phyloP scores from a whole-genome alignment of 73 alveolate species.

The Tetrahymena elliotti region DNA sequence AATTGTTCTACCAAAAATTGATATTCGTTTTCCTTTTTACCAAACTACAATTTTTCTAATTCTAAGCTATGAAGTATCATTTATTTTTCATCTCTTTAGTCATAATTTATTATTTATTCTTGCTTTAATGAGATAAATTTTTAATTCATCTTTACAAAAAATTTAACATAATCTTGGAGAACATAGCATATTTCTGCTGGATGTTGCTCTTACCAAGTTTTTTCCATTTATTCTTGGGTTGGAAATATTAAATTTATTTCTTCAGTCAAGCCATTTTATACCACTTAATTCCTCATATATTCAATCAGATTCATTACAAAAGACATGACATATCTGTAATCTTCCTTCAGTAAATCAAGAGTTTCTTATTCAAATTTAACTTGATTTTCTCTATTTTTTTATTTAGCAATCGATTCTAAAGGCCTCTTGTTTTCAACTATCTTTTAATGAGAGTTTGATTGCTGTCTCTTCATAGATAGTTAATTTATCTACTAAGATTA shows the following conservation, averaged over 20 bases:
- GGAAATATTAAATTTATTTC: neutral
- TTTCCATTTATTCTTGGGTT: neutral
- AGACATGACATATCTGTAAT: neutral
- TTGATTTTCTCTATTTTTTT: neutral
- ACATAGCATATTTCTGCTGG: neutral
- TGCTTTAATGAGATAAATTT: neutral
- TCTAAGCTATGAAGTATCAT: neutral
- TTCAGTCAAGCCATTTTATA: neutral
- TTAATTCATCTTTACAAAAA: neutral
- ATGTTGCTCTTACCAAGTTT: neutral
- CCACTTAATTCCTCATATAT: neutral
- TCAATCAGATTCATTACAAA: neutral
- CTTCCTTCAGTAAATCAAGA: neutral
- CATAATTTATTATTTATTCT: neutral
- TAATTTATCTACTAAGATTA: neutral
- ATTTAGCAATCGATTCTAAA: neutral
- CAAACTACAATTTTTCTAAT: neutral
- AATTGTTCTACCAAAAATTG: neutral
- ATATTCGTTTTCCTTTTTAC: neutral
- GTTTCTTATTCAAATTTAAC: neutral
- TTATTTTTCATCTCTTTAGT: neutral
- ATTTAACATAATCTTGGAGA: neutral
- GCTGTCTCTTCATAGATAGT: neutral
- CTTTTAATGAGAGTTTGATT: neutral
- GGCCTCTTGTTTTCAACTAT: neutral